Evolutionary conservation across 2,329 filamentous ascomycete genomes (phyloP).

Genomic region (Pyrenophora graminea): DNA sequence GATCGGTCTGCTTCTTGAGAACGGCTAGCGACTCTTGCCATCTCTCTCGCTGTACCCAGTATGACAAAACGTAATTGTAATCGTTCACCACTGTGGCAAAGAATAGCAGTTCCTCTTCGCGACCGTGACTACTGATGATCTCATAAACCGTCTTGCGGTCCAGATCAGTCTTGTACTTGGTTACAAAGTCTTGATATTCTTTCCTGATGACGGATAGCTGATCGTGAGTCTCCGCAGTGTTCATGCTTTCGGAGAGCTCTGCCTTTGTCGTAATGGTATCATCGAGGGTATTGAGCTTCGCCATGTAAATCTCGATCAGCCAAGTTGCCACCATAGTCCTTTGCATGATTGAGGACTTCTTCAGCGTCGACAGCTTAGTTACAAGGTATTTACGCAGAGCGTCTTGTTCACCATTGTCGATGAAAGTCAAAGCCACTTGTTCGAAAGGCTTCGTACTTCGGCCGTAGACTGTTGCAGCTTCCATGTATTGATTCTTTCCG

Average conservation of each 20-base stretch:
- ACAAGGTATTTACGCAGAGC: conserved; percentile 87
- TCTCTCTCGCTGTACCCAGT: conserved; percentile 94
- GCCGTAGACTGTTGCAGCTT: conserved; percentile 89
- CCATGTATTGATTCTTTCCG: conserved; percentile 76
- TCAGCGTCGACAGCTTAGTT: conserved; percentile 79
- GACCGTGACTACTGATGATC: conserved; percentile 90
- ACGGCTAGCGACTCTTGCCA: conserved; percentile 88
- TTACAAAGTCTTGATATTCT: conserved; percentile 88
- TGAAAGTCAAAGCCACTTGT: conserved; percentile 87
- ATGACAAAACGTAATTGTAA: conserved; percentile 91
- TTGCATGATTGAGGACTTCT: conserved; percentile 87
- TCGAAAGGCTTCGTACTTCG: conserved; percentile 97
- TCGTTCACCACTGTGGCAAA: conserved; percentile 89
- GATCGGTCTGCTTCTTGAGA: conserved; percentile 88
- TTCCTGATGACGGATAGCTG: conserved; percentile 71
- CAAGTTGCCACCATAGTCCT: conserved; percentile 93
- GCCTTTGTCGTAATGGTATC: conserved; percentile 91
- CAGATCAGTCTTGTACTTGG: conserved; percentile 81
- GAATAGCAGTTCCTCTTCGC: conserved; percentile 88
- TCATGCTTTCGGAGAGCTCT: conserved; percentile 73
- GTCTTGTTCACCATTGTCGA: conserved; percentile 88
- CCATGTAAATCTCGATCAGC: conserved; percentile 96
- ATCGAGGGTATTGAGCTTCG: conserved; percentile 90
- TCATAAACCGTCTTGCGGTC: conserved; percentile 94
- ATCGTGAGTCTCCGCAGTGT: conserved; percentile 70